These are phyloP conservation scores for Exophiala mesophila DNA, from an alignment of 2,329 filamentous ascomycete genomes.

Conservation along the genomic window DNA sequence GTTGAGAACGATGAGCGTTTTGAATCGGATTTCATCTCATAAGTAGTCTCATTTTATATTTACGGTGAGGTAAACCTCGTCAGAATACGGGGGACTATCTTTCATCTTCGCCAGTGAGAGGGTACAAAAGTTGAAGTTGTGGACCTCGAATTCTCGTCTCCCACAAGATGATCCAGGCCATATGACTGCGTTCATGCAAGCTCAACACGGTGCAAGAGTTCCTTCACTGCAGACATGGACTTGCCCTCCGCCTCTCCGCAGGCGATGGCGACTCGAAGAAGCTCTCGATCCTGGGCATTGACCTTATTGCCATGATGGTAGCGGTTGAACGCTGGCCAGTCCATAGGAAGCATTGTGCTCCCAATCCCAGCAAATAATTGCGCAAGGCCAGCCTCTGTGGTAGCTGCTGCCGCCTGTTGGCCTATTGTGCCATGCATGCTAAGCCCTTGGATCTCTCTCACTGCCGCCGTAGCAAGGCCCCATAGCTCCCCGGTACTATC, in stretches of 20 bases:
- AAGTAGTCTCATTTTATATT: too few species aligned
- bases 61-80: too few species aligned
- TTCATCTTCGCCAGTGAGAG: too few species aligned
- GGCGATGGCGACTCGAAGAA: conserved; percentile 1
- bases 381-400: not conserved
- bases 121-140: too few species aligned
- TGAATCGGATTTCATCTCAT: too few species aligned
- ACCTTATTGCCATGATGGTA: conserved; percentile 7
- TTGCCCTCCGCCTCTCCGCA: conserved; percentile 5
- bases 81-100: too few species aligned
- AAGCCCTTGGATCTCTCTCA: conserved; percentile 5
- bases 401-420: not conserved
- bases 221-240: conserved; percentile 4
- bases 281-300: conserved; percentile 5
- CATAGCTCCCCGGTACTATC: conserved; percentile 1
- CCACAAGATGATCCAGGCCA: too few species aligned
- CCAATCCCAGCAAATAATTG: conserved; percentile 1
- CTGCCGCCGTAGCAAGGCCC: conserved; percentile 1
- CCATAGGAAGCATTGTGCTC: conserved; percentile 5
- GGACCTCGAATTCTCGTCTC: too few species aligned
- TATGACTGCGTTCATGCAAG: too few species aligned
- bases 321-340: conserved; percentile 1
- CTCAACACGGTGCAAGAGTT: conserved; percentile 2
- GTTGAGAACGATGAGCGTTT: too few species aligned
- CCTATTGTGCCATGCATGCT: not conserved